These are phyloP conservation scores for Phyllosticta capitalensis DNA, from an alignment of 2,329 filamentous ascomycete genomes.

Conservation along the genomic window DNA sequence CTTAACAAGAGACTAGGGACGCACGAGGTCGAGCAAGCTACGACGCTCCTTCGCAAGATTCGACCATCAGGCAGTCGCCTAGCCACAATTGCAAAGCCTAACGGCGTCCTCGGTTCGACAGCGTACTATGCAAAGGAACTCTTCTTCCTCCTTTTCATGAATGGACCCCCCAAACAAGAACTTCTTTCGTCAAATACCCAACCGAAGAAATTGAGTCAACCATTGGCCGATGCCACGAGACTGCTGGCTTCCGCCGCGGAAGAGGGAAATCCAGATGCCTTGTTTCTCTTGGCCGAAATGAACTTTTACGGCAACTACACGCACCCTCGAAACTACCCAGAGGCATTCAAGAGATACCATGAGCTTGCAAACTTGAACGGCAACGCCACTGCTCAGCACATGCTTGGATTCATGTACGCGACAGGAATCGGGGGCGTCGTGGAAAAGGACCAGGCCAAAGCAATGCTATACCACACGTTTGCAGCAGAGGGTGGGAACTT, in stretches of 20 bases:
- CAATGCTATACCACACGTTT: conserved; percentile 88
- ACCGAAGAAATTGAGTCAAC: conserved; percentile 37
- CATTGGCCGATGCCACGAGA: conserved; percentile 48
- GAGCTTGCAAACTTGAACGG: conserved; percentile 66
- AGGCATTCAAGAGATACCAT: conserved; percentile 73
- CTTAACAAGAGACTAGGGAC: conserved; percentile 14
- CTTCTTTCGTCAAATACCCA: conserved; percentile 28
- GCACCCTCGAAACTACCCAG: conserved; percentile 69
- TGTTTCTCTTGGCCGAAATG: conserved; percentile 84
- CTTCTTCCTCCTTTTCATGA: conserved; percentile 57
- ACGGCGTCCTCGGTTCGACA: conserved; percentile 47
- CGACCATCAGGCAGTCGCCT: conserved; percentile 30
- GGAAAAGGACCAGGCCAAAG: conserved; percentile 78
- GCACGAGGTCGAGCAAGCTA: conserved; percentile 30
- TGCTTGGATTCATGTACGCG: conserved; percentile 92
- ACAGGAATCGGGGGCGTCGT: conserved; percentile 80
- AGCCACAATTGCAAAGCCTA: conserved; percentile 40
- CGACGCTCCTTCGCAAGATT: conserved; percentile 31
- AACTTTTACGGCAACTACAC: conserved; percentile 95
- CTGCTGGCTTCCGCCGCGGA: conserved; percentile 51
- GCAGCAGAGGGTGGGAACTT: conserved; percentile 77
- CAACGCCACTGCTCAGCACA: conserved; percentile 88
- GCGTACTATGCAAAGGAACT: conserved; percentile 53
- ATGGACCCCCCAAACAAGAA: conserved; percentile 43
- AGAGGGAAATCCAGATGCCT: conserved; percentile 62